Evolutionary conservation across 2,329 filamentous ascomycete genomes (phyloP).

Genomic region (Curvularia lunata): DNA sequence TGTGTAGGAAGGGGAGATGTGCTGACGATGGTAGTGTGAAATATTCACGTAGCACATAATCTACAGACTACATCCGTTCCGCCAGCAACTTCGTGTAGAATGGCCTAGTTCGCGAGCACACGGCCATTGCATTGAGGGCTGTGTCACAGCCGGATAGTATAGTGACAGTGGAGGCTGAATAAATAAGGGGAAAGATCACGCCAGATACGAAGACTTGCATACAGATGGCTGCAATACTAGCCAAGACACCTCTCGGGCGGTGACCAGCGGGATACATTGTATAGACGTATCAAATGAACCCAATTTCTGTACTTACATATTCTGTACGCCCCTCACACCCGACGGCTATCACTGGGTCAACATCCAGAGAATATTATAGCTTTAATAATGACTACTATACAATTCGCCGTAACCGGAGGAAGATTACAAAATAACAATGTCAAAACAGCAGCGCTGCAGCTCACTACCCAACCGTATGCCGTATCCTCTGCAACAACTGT

Average conservation of each 20-base stretch:
- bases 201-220: background rate
- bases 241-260: background rate
- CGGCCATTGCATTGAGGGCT: background rate
- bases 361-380: background rate
- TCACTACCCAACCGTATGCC: conserved; percentile 1
- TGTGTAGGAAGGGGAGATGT: background rate
- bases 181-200: background rate
- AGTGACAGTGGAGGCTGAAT: background rate
- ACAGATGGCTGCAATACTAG: background rate
- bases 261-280: background rate
- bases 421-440: background rate
- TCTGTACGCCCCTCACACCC: background rate
- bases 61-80: background rate
- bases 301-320: background rate
- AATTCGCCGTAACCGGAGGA: background rate
- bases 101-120: background rate
- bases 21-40: conserved; percentile 6
- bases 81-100: background rate
- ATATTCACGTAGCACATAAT: too few species aligned
- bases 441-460: background rate
- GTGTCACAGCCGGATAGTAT: background rate
- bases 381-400: too few species aligned
- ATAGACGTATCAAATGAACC: background rate
- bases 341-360: background rate
- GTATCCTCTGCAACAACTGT: conserved; percentile 12